Percentiles rank a stretch among this genome's conserved stretches.
Evolutionary conservation across 306 rosid species (phyloP).

Genomic region (Cicer yamashitae): DNA sequence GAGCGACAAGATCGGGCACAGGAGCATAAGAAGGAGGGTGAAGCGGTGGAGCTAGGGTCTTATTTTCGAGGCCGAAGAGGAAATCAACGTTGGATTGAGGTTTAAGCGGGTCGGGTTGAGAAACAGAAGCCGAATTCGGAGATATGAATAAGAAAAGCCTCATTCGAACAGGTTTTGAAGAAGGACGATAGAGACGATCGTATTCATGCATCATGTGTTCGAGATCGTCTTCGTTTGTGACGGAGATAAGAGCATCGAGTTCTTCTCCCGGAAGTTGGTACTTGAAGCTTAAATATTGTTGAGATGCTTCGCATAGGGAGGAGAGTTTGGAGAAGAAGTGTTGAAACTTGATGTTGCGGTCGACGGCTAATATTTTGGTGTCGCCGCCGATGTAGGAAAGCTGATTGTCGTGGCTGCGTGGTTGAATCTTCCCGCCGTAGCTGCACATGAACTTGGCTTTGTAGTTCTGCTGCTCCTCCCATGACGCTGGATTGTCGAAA

Average conservation of each 20-base stretch:
- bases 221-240: conserved; percentile 84
- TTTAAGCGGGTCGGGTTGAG: conserved; percentile 54
- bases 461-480: conserved; percentile 72
- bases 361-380: conserved; percentile 88
- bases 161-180: conserved; percentile 70
- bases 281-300: conserved; percentile 67
- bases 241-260: conserved; percentile 89
- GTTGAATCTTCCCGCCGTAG: conserved; percentile 95
- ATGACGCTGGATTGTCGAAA: conserved; percentile 75
- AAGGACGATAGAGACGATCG: conserved; percentile 76
- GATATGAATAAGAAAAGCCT: conserved; percentile 70
- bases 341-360: conserved; percentile 66
- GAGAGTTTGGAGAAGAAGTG: conserved; percentile 66
- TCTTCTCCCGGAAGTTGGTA: conserved; percentile 96
- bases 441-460: conserved; percentile 88
- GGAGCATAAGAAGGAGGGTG: conserved; percentile 43
- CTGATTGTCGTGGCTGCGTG: conserved; percentile 83
- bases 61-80: conserved; percentile 66
- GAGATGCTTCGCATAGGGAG: conserved; percentile 52
- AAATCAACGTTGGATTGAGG: conserved; percentile 58
- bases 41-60: conserved; percentile 53
- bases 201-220: conserved; percentile 95
- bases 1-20: conserved; percentile 56
- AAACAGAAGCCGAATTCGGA: conserved; percentile 48
- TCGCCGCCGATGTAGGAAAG: conserved; percentile 91